A percentile compares a stretch with the other conserved stretches of the same genome.
Conservation (phyloP, 2,329 filamentous ascomycete genomes). For the Botryotinia convoluta region DNA sequence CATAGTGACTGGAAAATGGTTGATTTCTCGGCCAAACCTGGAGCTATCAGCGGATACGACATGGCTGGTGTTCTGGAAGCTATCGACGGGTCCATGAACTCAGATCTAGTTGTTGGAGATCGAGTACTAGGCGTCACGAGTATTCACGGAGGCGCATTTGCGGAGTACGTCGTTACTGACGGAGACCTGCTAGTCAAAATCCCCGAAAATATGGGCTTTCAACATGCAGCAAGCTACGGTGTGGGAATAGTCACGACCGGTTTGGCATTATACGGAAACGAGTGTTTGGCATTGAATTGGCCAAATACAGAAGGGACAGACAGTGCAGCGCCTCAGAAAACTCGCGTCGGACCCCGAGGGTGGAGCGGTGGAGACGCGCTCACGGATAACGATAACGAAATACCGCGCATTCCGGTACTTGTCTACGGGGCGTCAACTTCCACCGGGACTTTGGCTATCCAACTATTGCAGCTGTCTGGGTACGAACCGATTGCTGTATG, state of each 20-base stretch:
- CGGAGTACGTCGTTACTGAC: slow-evolving; percentile 15
- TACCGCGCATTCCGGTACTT: slow-evolving; percentile 10
- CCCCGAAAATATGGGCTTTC: background rate
- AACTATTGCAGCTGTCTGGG: slow-evolving; percentile 12
- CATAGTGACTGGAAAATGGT: slow-evolving; percentile 20
- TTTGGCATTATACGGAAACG: slow-evolving; percentile 9
- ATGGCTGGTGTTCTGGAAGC: slow-evolving; percentile 17
- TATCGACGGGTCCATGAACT: background rate
- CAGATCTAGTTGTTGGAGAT: slow-evolving; percentile 9
- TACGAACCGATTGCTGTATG: slow-evolving; percentile 38
- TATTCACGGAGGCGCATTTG: slow-evolving; percentile 20
- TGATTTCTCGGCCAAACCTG: slow-evolving; percentile 12
- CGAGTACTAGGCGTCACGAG: slow-evolving; percentile 17
- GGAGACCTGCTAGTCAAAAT: slow-evolving; percentile 17
- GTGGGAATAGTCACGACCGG: slow-evolving; percentile 14
- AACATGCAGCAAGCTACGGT: background rate
- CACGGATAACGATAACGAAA: background rate
- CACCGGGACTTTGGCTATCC: slow-evolving; percentile 18
- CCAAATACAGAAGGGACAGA: background rate
- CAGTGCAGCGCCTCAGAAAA: background rate
- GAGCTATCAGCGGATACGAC: slow-evolving; percentile 18
- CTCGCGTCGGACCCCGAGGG: slow-evolving; percentile 15
- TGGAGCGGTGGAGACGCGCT: slow-evolving; percentile 11
- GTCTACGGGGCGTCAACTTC: slow-evolving; percentile 20
- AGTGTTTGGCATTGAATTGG: background rate